Percentiles rank a stretch among this genome's conserved stretches.
Conservation (phyloP, 768 basidiomycete genomes). For the Panellus pusillus region DNA sequence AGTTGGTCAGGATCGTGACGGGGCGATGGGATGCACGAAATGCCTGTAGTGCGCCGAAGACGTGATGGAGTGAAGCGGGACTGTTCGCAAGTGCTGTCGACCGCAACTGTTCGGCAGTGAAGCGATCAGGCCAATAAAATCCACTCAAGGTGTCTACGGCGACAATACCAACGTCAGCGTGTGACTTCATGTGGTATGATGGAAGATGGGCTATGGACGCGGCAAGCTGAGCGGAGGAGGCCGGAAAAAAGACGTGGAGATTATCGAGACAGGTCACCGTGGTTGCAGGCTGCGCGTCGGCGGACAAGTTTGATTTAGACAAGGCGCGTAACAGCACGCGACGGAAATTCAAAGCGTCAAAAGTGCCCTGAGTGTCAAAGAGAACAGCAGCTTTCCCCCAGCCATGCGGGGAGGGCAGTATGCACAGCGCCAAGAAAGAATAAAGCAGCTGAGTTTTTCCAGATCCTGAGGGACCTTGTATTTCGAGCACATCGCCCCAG, state of each 20-base stretch:
- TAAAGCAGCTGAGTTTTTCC: constrained; percentile 83
- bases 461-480: constrained; percentile 67
- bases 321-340: constrained; percentile 45
- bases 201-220: constrained; percentile 61
- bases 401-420: constrained; percentile 53
- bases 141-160: constrained; percentile 76
- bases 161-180: constrained; percentile 62
- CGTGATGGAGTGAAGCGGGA: constrained; percentile 42
- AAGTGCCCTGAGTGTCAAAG: constrained; percentile 69
- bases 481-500: constrained; percentile 68
- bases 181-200: constrained; percentile 48
- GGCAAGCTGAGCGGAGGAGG: constrained; percentile 68
- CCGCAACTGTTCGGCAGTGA: constrained; percentile 55
- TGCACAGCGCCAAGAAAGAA: constrained; percentile 57
- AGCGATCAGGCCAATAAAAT: constrained; percentile 79
- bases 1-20: constrained; percentile 59
- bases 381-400: constrained; percentile 67
- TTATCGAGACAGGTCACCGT: constrained; percentile 46
- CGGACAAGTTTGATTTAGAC: constrained; percentile 25
- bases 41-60: constrained; percentile 46
- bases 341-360: constrained; percentile 56
- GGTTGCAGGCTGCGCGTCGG: constrained; percentile 30
- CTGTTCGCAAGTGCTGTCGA: constrained; percentile 17
- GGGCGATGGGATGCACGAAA: constrained; percentile 52
- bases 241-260: constrained; percentile 70